Conservation (phyloP, 2,329 filamentous ascomycete genomes). For the Macroventuria anomochaeta region DNA sequence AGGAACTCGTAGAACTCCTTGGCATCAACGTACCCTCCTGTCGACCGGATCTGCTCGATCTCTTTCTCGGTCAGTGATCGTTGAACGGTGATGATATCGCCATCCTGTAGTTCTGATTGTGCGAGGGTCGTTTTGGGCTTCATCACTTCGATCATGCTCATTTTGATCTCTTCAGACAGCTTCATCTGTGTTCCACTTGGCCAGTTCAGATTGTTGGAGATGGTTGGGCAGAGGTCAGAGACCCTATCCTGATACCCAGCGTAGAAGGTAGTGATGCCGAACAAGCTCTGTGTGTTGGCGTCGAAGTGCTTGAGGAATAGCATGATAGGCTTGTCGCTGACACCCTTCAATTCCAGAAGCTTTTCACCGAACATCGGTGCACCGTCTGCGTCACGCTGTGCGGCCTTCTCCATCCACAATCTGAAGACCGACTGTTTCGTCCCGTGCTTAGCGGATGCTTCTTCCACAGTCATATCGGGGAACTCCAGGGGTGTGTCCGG, state of each 20-base stretch:
- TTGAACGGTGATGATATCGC: conserved; percentile 96
- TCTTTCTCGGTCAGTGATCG: conserved; percentile 62
- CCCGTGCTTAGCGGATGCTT: conserved; percentile 71
- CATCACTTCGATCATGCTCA: conserved; percentile 93
- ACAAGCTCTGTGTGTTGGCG: conserved; percentile 73
- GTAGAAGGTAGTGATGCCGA: conserved; percentile 83
- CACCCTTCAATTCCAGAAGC: conserved; percentile 61
- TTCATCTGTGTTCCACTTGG: conserved; percentile 72
- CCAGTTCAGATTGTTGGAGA: conserved; percentile 87
- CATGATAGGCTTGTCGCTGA: conserved; percentile 68
- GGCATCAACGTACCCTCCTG: conserved; percentile 68
- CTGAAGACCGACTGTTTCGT: conserved; percentile 73
- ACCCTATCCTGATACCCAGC: conserved; percentile 88
- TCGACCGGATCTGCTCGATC: conserved; percentile 36
- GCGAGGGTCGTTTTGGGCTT: conserved; percentile 90
- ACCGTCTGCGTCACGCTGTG: conserved; percentile 74
- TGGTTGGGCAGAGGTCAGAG: conserved; percentile 78
- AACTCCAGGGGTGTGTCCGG: conserved; percentile 88
- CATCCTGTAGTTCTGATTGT: conserved; percentile 93
- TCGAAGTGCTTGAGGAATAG: conserved; percentile 96
- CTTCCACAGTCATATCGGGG: conserved; percentile 68
- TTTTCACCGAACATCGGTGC: conserved; percentile 74
- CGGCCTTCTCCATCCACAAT: conserved; percentile 79
- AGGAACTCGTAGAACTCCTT: conserved; percentile 93
- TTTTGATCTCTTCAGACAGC: conserved; percentile 97